Evolutionary conservation across 139 green algal genomes (phyloP).

Genomic region (Asterochloris erici): DNA sequence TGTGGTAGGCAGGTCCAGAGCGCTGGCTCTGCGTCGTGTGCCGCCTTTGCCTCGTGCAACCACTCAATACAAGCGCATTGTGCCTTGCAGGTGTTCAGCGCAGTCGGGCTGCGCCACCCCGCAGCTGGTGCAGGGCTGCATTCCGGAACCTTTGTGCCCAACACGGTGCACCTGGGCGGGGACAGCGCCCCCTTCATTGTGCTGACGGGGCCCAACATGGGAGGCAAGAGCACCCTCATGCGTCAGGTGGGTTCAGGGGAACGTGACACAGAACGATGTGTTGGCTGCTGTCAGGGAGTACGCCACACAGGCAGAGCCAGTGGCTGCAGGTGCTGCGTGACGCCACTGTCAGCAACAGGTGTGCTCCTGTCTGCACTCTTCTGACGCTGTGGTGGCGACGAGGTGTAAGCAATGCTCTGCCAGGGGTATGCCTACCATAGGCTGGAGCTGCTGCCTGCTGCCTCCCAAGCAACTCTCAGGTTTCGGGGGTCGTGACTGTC

Average conservation of each 20-base stretch:
- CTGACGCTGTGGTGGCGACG: too few relatives aligned
- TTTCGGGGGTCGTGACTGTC: background rate
- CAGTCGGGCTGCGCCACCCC: constrained; percentile 71
- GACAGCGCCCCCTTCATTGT: constrained; percentile 57
- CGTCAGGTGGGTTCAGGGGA: constrained; percentile 32
- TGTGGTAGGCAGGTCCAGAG: too few relatives aligned
- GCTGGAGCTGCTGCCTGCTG: background rate
- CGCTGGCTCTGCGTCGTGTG: too few relatives aligned
- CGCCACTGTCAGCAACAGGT: too few relatives aligned
- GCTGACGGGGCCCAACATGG: constrained; percentile 97
- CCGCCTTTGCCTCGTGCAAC: too few relatives aligned
- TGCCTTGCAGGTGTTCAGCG: constrained; percentile 45
- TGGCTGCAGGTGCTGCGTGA: too few relatives aligned
- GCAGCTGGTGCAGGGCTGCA: constrained; percentile 35
- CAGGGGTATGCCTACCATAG: too few relatives aligned
- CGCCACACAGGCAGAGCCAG: too few relatives aligned
- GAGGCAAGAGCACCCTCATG: constrained; percentile 94
- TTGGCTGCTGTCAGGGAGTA: too few relatives aligned
- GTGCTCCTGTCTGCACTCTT: too few relatives aligned
- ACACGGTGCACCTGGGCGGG: constrained; percentile 83
- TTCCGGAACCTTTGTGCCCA: constrained; percentile 84
- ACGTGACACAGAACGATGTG: too few relatives aligned
- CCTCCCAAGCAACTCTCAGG: background rate
- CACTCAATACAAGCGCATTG: background rate
- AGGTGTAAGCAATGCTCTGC: too few relatives aligned